Evolutionary conservation across 495 filamentous ascomycete genomes (phyloP).

Genomic region (Sordaria brevicollis): DNA sequence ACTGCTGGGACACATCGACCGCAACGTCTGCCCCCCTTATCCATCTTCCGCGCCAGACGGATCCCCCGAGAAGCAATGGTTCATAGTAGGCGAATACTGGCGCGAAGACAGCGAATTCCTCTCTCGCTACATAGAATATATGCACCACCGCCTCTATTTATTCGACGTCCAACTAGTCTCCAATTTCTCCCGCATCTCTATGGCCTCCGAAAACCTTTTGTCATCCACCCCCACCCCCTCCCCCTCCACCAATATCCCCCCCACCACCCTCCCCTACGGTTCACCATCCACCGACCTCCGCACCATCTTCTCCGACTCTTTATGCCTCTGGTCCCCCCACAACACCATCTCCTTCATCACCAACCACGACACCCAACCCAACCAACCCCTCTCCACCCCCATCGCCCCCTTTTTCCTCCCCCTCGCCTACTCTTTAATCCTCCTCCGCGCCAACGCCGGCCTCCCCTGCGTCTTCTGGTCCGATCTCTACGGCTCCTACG

Average conservation of each 20-base stretch:
- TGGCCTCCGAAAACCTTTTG: slow-evolving; percentile 20
- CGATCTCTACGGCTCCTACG: slow-evolving; percentile 62
- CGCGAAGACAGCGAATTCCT: slow-evolving; percentile 46
- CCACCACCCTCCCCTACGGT: slow-evolving; percentile 14
- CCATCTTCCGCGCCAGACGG: too few relatives aligned
- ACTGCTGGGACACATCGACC: slow-evolving; percentile 32
- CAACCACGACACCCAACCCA: slow-evolving; percentile 43
- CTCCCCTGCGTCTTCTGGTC: slow-evolving; percentile 69
- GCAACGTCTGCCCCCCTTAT: slow-evolving; percentile 30
- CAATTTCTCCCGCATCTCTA: slow-evolving; percentile 49
- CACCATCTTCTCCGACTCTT: slow-evolving; percentile 47
- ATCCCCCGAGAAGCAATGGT: slow-evolving; percentile 26
- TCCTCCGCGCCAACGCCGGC: slow-evolving; percentile 52
- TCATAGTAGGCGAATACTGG: slow-evolving; percentile 71
- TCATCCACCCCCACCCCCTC: too few relatives aligned
- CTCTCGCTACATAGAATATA: slow-evolving; percentile 45
- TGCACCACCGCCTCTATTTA: slow-evolving; percentile 47
- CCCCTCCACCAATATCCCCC: too few relatives aligned
- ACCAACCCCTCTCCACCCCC: slow-evolving; percentile 29
- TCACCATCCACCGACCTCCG: slow-evolving; percentile 25
- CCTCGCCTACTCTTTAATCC: slow-evolving; percentile 52
- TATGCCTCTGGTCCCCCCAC: slow-evolving; percentile 48
- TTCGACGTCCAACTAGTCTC: slow-evolving; percentile 62
- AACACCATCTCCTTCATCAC: slow-evolving; percentile 51
- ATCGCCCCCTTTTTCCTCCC: slow-evolving; percentile 49